These are phyloP conservation scores for Microdochium paspali DNA, from an alignment of 2,329 filamentous ascomycete genomes.

Conservation along the genomic window DNA sequence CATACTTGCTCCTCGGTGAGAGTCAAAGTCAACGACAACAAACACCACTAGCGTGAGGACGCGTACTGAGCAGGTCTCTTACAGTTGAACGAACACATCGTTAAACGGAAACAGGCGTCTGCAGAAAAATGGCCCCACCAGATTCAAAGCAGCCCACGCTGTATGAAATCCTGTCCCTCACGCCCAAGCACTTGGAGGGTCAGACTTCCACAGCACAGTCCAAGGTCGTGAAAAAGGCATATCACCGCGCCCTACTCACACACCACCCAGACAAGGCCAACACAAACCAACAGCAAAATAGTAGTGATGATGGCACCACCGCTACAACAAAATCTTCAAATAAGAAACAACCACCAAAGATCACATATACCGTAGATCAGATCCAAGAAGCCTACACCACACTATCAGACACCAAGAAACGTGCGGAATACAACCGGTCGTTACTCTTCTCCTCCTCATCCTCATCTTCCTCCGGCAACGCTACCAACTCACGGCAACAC, in stretches of 20 bases:
- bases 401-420: slow-evolving; percentile 39
- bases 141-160: slow-evolving; percentile 33
- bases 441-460: slow-evolving; percentile 16
- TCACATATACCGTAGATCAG: slow-evolving; percentile 48
- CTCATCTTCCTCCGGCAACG: slow-evolving; percentile 1
- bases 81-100: neutral
- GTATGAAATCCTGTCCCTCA: slow-evolving; percentile 52
- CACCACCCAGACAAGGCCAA: slow-evolving; percentile 55
- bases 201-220: slow-evolving; percentile 32
- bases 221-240: slow-evolving; percentile 46
- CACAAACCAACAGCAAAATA: slow-evolving; percentile 6
- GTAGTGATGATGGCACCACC: neutral
- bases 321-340: slow-evolving; percentile 3
- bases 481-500: neutral
- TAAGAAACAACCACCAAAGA: neutral
- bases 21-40: neutral
- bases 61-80: neutral
- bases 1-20: neutral
- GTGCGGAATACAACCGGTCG: slow-evolving; percentile 43
- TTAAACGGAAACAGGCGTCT: neutral
- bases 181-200: slow-evolving; percentile 34
- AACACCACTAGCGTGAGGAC: neutral
- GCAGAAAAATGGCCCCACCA: slow-evolving; percentile 1
- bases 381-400: slow-evolving; percentile 50
- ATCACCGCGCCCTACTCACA: slow-evolving; percentile 53